phyloP scores from a whole-genome alignment of 2,329 filamentous ascomycete species.

The Septoria petroselini region DNA sequence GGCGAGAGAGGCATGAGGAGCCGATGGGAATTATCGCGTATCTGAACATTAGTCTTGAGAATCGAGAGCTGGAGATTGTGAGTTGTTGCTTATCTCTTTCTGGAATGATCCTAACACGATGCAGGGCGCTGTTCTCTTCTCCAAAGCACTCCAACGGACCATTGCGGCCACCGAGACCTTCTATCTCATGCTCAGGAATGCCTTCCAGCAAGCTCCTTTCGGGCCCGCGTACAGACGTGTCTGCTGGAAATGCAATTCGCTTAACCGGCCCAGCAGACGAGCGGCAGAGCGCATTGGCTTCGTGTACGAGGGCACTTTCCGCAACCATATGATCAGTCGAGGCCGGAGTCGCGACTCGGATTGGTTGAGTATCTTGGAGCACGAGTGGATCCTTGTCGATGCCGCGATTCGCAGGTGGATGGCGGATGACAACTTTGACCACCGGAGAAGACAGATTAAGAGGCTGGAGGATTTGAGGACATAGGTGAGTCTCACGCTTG shows the following conservation, averaged over 20 bases:
- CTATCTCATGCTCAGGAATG: conserved; percentile 55
- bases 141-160: conserved; percentile 52
- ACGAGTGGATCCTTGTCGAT: conserved; percentile 55
- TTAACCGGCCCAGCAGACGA: conserved; percentile 54
- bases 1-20: conserved; percentile 28
- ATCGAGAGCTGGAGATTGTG: conserved; percentile 58
- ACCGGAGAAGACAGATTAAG: conserved; percentile 51
- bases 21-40: conserved; percentile 44
- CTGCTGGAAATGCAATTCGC: conserved; percentile 62
- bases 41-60: conserved; percentile 48
- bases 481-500: neutral
- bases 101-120: neutral
- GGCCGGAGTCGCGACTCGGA: conserved; percentile 58
- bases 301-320: conserved; percentile 57
- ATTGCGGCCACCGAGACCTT: conserved; percentile 57
- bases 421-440: conserved; percentile 54
- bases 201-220: conserved; percentile 44
- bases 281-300: conserved; percentile 61
- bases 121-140: conserved; percentile 47
- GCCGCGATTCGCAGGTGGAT: conserved; percentile 56
- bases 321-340: conserved; percentile 60
- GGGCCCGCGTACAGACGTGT: conserved; percentile 50
- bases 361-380: conserved; percentile 58
- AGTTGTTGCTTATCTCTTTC: conserved; percentile 22
- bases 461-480: conserved; percentile 42